Base-by-base conservation (phyloP, 225 moss, liverwort and hornwort genomes). In the Straminergon stramineum region DNA sequence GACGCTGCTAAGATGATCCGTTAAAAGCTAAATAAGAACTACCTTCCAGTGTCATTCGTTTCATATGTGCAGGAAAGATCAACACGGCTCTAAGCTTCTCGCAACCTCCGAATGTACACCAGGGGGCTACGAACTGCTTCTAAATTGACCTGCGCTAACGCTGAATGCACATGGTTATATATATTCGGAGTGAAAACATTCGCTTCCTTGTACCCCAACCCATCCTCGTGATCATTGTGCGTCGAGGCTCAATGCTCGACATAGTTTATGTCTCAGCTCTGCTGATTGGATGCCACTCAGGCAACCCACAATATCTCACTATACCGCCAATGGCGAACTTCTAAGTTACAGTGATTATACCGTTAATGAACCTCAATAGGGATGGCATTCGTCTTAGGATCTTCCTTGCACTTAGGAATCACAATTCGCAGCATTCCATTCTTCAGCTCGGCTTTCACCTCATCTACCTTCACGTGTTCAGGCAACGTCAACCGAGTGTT, bases 401-500 rank as follows among this genome's bases (percentile, higher is more conserved):
- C 93, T 66, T 91, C 90, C 86, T 88, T 89, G n/a, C 58, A 17
- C 80, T 96, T 97, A 7, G 96, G 95, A 43, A 97, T 86, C 51
- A 92, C 89, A 32, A 97, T 94, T 64, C 84, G 87, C 56, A 97
- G 67, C 43, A 96, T 94, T 68, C 97, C 97, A 78, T 97, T 94
- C 87, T 96, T 96, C n/a, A 97, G 89, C 87, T 96, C 95, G 11
- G 95, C 97, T 87, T 96, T 97, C 77, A 96, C 90, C 67, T 88
- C 82, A 71, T 95, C 93, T 13, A 90, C 16, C 78, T 95, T 91
- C 24, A 90, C 95, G 52, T 93, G 88, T 39, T 96, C 94, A 34
- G 96, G 97, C 65, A 97, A 87, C 6, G 88, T 43, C 65, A 97
- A 85, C 22, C 94, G 91, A 52, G 93, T 90, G 79, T 80, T 89